Base-by-base conservation (phyloP, 129 eudicot genomes). In the Flaveria ramosissima region DNA sequence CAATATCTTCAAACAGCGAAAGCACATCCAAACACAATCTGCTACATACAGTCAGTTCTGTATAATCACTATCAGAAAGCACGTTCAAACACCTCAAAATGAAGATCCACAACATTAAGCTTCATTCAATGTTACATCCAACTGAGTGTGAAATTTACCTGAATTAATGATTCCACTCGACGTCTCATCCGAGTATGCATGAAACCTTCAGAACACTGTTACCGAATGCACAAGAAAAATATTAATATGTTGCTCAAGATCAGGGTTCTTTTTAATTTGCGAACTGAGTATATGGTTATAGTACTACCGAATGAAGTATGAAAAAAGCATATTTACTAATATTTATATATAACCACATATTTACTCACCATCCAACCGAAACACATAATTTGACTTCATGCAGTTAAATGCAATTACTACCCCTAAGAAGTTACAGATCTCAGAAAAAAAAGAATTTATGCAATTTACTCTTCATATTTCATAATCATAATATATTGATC, bases 131-230 rank as follows among this genome's bases (percentile, higher is more conserved):
- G 72, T 9, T 62, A 60, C 45, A 30, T 16, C 17, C 13, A 10
- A 63, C 10, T 15, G 46, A 27, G 30, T 30, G 21, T 14, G 45
- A 56, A 24, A 61, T 67, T 70, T 76, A 91, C 98, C 97, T 89
- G 90, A 74, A 94, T 94, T 78, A 94, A 70, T 47, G 98, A 91
- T 82, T 94, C 98, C 53, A 94, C 98, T 32, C 97, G 89, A 26
- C 98, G 92, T 76, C 97, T 91, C 98, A 94, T 94, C 50, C 98
- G 88, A 61, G 98, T 91, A 72, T 94, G 98, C 97, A 91, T 91
- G 82, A 94, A 94, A 60, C 98, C 97, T 82, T 94, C 98, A 1
- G 98, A 94, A 69, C 98, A 90, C 98, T 93, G 93, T 78, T 62
- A 50, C 50, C 62, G 82, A 69, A 53, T 27, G 77, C 47, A 84